Base-by-base conservation (phyloP, 257 asterid species). In the Cynanchum wilfordii region DNA sequence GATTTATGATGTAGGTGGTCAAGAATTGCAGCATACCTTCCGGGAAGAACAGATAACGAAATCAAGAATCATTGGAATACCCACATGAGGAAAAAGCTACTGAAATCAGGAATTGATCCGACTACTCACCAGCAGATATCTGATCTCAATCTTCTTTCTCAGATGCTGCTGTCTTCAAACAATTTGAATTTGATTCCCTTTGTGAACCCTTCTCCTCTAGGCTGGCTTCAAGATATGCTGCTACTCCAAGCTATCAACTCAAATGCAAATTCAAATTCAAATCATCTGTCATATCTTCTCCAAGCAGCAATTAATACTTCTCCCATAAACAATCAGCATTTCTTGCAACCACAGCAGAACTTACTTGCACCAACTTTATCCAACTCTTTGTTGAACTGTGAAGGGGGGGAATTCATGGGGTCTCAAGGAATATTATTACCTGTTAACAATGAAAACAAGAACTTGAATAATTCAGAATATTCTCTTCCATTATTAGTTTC, bases 41-140 rank as follows among this genome's bases (percentile, higher is more conserved):
- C 92, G 0, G 86, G 88, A n/a, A 76, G 96, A 52, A 87, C 96
- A 1, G 95, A 89, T 68, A 89, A 89, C 10, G 96, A 89, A 72
- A 87, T 89, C 80, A 87, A 89, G 86, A 89, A 89, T 36, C 80
- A 30, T 1, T 89, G 92, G 96, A 89, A 89, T 66, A 86, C 92
- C 0, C 84, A 83, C 67, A 69, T 89, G 7, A 82, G 82, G 77
- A 89, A 86, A 69, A 89, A 76, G 79, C 89, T 89, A 19, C 76
- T 84, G 0, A 78, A 42, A 6, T 77, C 76, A 13, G 93, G 93
- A 20, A 84, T 89, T 15, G 88, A 89, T 74, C 93, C 91, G 0
- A 74, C 51, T 11, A 86, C 96, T 0, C 93, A 86, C 84, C 79
- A 73, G 52, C 85, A 79, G 22, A 72, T 83, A 59, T 66, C 81